Evolutionary conservation across 495 filamentous ascomycete species (phyloP), one percentile per base, ranked within the genome.

Genomic region (Glutinoglossum americanum): DNA sequence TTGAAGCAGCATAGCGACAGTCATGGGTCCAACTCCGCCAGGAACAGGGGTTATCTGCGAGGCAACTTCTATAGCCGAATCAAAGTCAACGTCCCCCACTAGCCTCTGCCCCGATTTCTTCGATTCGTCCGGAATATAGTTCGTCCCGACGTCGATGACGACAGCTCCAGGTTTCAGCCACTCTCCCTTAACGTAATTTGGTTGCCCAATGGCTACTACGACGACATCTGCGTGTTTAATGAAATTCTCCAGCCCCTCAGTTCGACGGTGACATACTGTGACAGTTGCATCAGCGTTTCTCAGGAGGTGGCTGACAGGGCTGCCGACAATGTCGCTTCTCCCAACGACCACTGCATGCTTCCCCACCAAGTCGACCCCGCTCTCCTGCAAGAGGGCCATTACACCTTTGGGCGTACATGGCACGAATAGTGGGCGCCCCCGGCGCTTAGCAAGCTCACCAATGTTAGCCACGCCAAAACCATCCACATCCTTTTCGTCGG

Each of bases 1-100:
- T 69, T 94, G 83, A 59, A 98, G 67, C 19, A 98, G 76, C 84
- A 97, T 97, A 33, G 92, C 92, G 55, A 98, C 88, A 13, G 92
- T 98, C 89, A 97, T 97, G 39, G 92, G 92, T 3, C 92, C 92
- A 58, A 97, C 92, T 65, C 92, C 92, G 59, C 92, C 92, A 0
- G 93, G 92, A 35, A 98, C 92, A 1, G 92, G 92, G 0, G 93
- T 98, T 64, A 98, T 97, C 60, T 84, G 80, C n/a, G 89, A 94
- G 23, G 89, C 92, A 49, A 95, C 83, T 63, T 92, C 74, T 19
- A 76, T 77, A 41, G 88, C 89, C 55, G 85, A 82, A 51, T 90
- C 87, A 63, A 82, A 96, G 59, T 97, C 86, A 19, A 98, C 92
- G 69, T 98, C 92, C 39, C 92, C 92, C 17, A 96, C 92, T n/a